Percentiles rank a stretch among this genome's conserved stretches.
Conservation (phyloP, 139 green algal species). For the Raphidocelis subcapitata region DNA sequence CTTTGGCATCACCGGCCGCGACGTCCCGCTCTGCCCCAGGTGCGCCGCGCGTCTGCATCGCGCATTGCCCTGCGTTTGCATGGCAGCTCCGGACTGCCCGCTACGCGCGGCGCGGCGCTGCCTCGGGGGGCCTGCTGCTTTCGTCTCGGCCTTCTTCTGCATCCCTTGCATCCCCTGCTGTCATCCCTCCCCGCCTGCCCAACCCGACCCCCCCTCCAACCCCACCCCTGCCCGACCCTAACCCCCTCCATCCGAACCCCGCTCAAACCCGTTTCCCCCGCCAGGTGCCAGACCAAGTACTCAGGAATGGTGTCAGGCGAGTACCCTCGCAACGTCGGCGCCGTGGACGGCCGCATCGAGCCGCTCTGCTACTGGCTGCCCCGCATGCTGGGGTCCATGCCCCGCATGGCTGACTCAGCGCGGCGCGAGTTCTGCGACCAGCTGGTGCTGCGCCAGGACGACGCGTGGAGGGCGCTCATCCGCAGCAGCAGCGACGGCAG, state of each 20-base stretch:
- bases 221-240: no score
- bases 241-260: no score
- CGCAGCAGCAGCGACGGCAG: neutral
- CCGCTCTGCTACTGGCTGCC: slow-evolving; percentile 30
- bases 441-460: slow-evolving; percentile 30
- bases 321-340: slow-evolving; percentile 1
- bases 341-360: slow-evolving; percentile 6
- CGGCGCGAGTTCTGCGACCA: slow-evolving; percentile 29
- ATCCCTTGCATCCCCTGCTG: no score
- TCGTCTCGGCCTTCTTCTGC: no score
- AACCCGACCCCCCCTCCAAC: no score
- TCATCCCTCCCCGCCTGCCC: no score
- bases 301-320: slow-evolving; percentile 20
- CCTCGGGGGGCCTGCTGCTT: no score
- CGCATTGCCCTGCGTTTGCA: no score
- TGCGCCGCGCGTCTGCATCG: neutral
- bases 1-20: slow-evolving; percentile 3
- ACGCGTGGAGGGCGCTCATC: slow-evolving; percentile 30
- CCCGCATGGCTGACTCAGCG: neutral
- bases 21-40: slow-evolving; percentile 26
- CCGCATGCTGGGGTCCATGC: slow-evolving; percentile 13
- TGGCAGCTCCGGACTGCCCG: no score
- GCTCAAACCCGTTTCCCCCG: no score
- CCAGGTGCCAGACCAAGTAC: slow-evolving; percentile 29
- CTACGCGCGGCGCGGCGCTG: no score